phyloP scores from a whole-genome alignment of 495 filamentous ascomycete genomes.

The Coniosporium apollinis region DNA sequence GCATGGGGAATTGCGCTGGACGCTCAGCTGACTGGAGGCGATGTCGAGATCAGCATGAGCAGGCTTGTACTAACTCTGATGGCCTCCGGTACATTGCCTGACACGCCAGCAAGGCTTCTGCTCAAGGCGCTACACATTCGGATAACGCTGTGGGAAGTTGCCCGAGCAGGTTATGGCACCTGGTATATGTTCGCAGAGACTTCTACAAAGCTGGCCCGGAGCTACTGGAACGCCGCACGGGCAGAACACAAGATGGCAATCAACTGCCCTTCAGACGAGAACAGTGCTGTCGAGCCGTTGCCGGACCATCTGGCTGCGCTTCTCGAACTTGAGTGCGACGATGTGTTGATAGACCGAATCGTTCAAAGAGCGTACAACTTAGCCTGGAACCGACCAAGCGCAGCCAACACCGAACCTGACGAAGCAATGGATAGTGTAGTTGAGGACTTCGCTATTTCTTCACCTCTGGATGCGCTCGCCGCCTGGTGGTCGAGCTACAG shows the following conservation, averaged over 20 bases:
- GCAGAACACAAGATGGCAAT: slow-evolving; percentile 28
- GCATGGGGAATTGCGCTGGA: slow-evolving; percentile 92
- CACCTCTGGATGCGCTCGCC: slow-evolving; percentile 75
- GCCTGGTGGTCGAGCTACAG: slow-evolving; percentile 75
- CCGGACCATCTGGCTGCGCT: slow-evolving; percentile 60
- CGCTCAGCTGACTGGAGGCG: slow-evolving; percentile 86
- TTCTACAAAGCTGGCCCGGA: slow-evolving; percentile 48
- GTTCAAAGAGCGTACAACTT: slow-evolving; percentile 81
- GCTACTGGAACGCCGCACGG: slow-evolving; percentile 68
- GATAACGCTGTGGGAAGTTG: slow-evolving; percentile 67
- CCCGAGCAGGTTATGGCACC: slow-evolving; percentile 41
- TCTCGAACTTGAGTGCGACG: slow-evolving; percentile 58
- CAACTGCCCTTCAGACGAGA: slow-evolving; percentile 19
- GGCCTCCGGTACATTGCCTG: slow-evolving; percentile 73
- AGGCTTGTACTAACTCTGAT: slow-evolving; percentile 75
- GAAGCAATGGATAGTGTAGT: slow-evolving; percentile 71
- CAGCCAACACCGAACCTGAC: slow-evolving; percentile 42
- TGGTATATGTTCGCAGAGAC: slow-evolving; percentile 45
- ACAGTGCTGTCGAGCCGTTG: slow-evolving; percentile 47
- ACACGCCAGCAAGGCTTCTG: slow-evolving; percentile 74
- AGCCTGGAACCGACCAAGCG: slow-evolving; percentile 68
- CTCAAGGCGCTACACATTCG: slow-evolving; percentile 84
- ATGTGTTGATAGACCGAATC: slow-evolving; percentile 59
- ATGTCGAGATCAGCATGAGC: slow-evolving; percentile 76
- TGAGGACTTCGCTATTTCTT: slow-evolving; percentile 71